Percentiles rank a stretch among this genome's conserved stretches.
phyloP scores from a whole-genome alignment of 495 filamentous ascomycete species.

The Evernia prunastri region DNA sequence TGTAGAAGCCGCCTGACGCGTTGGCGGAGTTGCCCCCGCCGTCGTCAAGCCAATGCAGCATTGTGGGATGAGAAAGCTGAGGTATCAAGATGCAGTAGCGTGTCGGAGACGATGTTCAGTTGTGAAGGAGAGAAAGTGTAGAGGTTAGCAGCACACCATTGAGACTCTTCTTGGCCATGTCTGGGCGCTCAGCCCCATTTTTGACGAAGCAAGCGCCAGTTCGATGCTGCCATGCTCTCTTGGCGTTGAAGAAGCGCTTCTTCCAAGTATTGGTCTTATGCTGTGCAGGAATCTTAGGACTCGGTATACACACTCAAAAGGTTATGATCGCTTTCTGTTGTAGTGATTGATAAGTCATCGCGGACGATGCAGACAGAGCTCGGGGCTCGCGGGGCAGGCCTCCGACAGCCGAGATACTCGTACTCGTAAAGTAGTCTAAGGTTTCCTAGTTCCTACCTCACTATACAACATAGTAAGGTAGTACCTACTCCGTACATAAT shows the following conservation, averaged over 20 bases:
- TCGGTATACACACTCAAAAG: no score
- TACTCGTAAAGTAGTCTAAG: no score
- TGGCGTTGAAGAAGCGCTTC: not conserved
- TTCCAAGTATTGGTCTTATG: not conserved
- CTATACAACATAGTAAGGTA: no score
- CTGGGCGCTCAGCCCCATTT: conserved; percentile 2
- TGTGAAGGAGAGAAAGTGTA: not conserved
- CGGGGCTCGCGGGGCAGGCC: no score
- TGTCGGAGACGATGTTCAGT: not conserved
- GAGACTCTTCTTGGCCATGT: not conserved
- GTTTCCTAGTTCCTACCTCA: no score
- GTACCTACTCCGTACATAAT: no score
- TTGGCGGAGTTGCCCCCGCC: conserved; percentile 6
- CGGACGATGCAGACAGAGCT: no score
- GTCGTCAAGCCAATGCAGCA: conserved; percentile 8
- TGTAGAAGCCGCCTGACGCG: conserved; percentile 9
- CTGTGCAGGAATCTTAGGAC: no score
- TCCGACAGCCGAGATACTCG: no score
- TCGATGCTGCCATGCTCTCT: not conserved
- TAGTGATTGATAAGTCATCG: no score
- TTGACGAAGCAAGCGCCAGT: not conserved
- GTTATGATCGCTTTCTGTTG: no score
- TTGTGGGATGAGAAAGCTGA: not conserved
- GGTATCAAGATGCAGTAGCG: not conserved
- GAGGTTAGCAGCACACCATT: not conserved